phyloP scores from a whole-genome alignment of 208 protist species.

The Crithidia mellificae region DNA sequence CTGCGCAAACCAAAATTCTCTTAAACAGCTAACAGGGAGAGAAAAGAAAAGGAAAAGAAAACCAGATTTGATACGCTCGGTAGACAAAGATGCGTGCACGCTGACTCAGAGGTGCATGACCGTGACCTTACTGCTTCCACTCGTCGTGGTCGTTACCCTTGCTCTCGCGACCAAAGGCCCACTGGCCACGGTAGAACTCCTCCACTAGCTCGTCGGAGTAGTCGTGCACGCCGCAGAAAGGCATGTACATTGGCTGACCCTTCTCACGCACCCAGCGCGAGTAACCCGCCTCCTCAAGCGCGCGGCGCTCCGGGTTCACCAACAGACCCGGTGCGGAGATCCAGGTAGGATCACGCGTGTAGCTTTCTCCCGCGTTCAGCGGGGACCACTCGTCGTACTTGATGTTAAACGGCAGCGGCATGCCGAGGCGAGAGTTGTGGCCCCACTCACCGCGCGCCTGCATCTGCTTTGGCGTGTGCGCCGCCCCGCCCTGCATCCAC shows the following conservation, averaged over 20 bases:
- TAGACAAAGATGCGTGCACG: too few relatives aligned
- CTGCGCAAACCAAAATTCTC: too few relatives aligned
- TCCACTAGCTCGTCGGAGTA: conserved; percentile 89
- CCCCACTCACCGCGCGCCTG: conserved; percentile 88
- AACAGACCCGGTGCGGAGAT: conserved; percentile 67
- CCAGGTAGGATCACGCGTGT: conserved; percentile 83
- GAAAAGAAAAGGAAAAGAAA: conserved; percentile 21
- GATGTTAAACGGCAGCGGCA: conserved; percentile 84
- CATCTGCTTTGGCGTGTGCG: conserved; percentile 86
- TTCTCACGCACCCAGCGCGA: conserved; percentile 86
- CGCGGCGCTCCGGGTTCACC: conserved; percentile 77
- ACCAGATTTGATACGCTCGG: too few relatives aligned
- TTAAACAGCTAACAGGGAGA: too few relatives aligned
- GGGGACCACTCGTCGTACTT: conserved; percentile 80
- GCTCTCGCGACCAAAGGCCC: conserved; percentile 79
- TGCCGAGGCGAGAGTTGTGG: conserved; percentile 81
- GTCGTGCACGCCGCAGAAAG: conserved; percentile 88
- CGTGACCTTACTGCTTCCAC: conserved; percentile 87
- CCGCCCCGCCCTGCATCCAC: conserved; percentile 80
- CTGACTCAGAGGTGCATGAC: too few relatives aligned
- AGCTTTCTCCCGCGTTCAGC: conserved; percentile 66
- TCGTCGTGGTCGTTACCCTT: conserved; percentile 92
- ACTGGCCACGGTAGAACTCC: conserved; percentile 90
- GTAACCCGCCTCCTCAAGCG: conserved; percentile 83
- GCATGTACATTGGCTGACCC: conserved; percentile 85